phyloP scores from a whole-genome alignment of 768 basidiomycete species.

The Pleurotus giganteus region DNA sequence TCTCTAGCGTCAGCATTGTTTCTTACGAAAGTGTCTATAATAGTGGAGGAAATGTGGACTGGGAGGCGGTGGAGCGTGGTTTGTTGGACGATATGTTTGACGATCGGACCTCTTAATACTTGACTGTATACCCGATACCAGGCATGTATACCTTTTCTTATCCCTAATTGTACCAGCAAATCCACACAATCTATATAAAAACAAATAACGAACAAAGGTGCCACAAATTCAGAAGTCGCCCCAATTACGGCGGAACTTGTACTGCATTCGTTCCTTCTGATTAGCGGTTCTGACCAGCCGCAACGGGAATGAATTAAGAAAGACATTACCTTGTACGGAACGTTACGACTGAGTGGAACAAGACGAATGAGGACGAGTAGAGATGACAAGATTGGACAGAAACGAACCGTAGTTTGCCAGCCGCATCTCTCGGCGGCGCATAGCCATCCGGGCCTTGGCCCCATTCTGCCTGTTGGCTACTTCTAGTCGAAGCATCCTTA shows the following conservation, averaged over 20 bases:
- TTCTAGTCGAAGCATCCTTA: constrained; percentile 52
- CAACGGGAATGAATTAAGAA: constrained; percentile 3
- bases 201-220: background rate
- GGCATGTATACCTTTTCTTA: constrained; percentile 3
- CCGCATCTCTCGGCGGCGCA: constrained; percentile 65
- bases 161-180: constrained; percentile 2
- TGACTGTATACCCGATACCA: too few relatives aligned
- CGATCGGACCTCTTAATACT: constrained; percentile 42
- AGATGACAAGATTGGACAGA: background rate
- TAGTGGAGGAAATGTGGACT: constrained; percentile 79
- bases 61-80: constrained; percentile 82
- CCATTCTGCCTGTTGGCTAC: constrained; percentile 60
- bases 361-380: constrained; percentile 6
- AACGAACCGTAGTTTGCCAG: constrained; percentile 72
- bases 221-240: constrained; percentile 72
- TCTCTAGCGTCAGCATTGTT: constrained; percentile 83
- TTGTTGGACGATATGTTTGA: constrained; percentile 92
- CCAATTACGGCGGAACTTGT: constrained; percentile 87
- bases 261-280: constrained; percentile 65
- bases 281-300: constrained; percentile 39
- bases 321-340: constrained; percentile 80
- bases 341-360: constrained; percentile 43
- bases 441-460: constrained; percentile 71
- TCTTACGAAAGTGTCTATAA: constrained; percentile 91
- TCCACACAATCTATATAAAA: constrained; percentile 5